These are phyloP conservation scores for Sequoia sempervirens DNA, from an alignment of 75 land plant genomes.

Conservation along the genomic window DNA sequence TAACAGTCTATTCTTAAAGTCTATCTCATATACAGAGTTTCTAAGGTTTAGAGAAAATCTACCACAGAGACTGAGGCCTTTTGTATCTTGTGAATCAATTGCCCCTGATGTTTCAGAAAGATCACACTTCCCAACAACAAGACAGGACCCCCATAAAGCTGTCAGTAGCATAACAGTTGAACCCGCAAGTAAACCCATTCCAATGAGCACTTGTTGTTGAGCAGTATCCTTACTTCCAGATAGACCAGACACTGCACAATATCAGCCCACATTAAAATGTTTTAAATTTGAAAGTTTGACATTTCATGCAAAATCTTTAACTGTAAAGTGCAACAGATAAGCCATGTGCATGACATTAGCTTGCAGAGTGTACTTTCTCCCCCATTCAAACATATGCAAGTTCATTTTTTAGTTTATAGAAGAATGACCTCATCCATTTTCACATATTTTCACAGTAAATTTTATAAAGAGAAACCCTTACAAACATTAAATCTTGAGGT, in stretches of 20 bases:
- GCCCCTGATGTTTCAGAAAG: constrained; percentile 22
- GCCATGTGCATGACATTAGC: neutral
- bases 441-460: neutral
- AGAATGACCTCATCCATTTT: neutral
- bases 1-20: neutral
- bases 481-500: neutral
- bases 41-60: neutral
- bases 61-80: constrained; percentile 40
- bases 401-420: neutral
- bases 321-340: neutral
- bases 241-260: constrained; percentile 75
- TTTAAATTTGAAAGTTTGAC: neutral
- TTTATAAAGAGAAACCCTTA: neutral
- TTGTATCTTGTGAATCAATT: constrained; percentile 37
- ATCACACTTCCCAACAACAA: constrained; percentile 77
- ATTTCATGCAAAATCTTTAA: neutral
- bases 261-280: neutral
- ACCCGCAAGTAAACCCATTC: constrained; percentile 95
- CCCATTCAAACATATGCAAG: neutral
- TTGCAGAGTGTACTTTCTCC: neutral
- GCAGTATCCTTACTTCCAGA: constrained; percentile 74
- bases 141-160: constrained; percentile 82
- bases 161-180: constrained; percentile 89
- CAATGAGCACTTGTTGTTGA: constrained; percentile 80
- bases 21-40: neutral